These are phyloP conservation scores for Bocquillonia castaneifolia DNA, from an alignment of 441 rosid genomes.

Conservation along the genomic window DNA sequence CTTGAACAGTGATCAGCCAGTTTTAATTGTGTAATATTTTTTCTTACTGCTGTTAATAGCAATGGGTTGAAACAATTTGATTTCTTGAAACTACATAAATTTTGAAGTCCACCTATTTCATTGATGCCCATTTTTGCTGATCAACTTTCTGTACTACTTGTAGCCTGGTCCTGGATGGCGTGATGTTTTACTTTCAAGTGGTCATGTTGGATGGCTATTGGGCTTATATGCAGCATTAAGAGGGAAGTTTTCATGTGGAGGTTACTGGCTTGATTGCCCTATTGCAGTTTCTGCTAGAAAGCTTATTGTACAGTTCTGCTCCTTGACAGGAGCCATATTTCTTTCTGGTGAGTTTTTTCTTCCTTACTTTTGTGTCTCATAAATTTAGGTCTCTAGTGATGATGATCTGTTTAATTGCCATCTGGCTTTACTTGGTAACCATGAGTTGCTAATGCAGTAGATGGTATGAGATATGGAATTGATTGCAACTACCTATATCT, in stretches of 20 bases:
- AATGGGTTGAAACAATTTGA: background rate
- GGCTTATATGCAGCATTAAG: slow-evolving; percentile 71
- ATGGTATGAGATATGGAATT: background rate
- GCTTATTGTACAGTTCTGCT: slow-evolving; percentile 87
- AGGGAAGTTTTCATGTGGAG: slow-evolving; percentile 63
- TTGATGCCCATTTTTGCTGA: slow-evolving; percentile 18
- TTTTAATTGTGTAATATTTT: slow-evolving; percentile 6
- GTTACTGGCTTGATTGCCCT: slow-evolving; percentile 91
- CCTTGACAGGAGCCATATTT: slow-evolving; percentile 77
- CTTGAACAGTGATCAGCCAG: background rate
- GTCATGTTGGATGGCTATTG: slow-evolving; percentile 81
- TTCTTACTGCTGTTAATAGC: background rate
- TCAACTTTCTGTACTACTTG: slow-evolving; percentile 30
- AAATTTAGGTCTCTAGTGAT: background rate
- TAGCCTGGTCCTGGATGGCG: slow-evolving; percentile 96
- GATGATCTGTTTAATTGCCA: background rate
- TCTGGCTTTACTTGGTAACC: background rate
- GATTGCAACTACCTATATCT: background rate
- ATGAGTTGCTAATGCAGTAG: background rate
- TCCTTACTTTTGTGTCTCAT: background rate
- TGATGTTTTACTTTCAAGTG: slow-evolving; percentile 82
- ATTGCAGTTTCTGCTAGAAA: slow-evolving; percentile 92
- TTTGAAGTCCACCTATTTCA: slow-evolving; percentile 12
- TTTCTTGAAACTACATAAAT: background rate
- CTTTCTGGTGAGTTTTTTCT: slow-evolving; percentile 50